Percentiles rank a stretch among this genome's conserved stretches.
These are phyloP conservation scores for Macroventuria anomochaeta DNA, from an alignment of 2,329 filamentous ascomycete genomes.

Conservation along the genomic window DNA sequence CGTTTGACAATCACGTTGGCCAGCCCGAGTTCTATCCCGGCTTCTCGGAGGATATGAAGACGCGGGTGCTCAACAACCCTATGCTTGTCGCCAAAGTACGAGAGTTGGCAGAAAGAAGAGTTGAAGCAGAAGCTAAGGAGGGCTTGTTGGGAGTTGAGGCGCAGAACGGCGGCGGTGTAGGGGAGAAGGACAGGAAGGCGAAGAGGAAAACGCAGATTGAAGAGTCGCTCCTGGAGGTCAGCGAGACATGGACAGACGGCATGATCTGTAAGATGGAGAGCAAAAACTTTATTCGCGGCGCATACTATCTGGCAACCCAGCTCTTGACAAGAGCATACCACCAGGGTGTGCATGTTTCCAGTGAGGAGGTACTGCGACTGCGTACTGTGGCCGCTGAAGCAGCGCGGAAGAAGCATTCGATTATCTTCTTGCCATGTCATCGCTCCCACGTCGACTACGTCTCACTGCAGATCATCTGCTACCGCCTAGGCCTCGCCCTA, in stretches of 20 bases:
- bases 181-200: conserved; percentile 59
- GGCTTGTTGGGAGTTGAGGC: conserved; percentile 58
- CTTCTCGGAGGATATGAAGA: conserved; percentile 90
- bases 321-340: conserved; percentile 92
- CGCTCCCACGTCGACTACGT: conserved; percentile 97
- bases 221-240: conserved; percentile 76
- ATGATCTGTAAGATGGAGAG: conserved; percentile 99
- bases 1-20: conserved; percentile 88
- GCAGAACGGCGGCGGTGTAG: conserved; percentile 38
- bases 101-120: conserved; percentile 75
- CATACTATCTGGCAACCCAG: conserved; percentile 89
- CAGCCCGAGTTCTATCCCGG: conserved; percentile 93
- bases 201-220: conserved; percentile 74
- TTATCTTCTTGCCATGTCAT: conserved; percentile 94
- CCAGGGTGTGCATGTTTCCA: conserved; percentile 95
- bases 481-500: conserved; percentile 84
- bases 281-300: conserved; percentile 87
- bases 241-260: conserved; percentile 83
- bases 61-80: conserved; percentile 74
- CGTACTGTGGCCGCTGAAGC: conserved; percentile 83
- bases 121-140: conserved; percentile 77
- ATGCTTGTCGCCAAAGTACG: conserved; percentile 76
- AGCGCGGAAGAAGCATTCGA: conserved; percentile 86
- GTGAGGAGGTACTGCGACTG: conserved; percentile 86
- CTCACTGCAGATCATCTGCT: conserved; percentile 92